phyloP scores from a whole-genome alignment of 2,329 filamentous ascomycete genomes.

The Ophiostoma tasmaniense region DNA sequence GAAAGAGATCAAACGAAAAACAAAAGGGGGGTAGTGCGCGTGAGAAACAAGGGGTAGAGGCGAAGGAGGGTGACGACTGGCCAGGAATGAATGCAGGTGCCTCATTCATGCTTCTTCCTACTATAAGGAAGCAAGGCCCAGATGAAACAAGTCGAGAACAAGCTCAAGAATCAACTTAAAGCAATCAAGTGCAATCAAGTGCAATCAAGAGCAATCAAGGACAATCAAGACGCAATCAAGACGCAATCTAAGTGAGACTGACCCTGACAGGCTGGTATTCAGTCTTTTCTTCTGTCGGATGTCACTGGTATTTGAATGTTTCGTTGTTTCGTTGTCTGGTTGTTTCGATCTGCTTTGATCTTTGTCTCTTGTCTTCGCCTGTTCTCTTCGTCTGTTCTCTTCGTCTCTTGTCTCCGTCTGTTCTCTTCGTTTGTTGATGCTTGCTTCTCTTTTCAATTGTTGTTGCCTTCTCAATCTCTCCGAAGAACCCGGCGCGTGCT shows the following conservation, averaged over 20 bases:
- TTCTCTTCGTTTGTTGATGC: background rate
- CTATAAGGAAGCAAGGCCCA: background rate
- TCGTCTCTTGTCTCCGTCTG: background rate
- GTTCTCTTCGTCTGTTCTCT: background rate
- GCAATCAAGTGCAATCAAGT: background rate
- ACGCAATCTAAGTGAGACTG: background rate
- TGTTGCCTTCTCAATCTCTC: background rate
- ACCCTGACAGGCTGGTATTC: background rate
- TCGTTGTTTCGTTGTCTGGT: background rate
- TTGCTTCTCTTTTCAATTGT: background rate
- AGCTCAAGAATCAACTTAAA: background rate
- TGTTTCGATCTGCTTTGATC: background rate
- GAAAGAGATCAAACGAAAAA: background rate
- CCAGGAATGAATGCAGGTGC: background rate
- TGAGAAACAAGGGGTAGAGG: constrained; percentile 1
- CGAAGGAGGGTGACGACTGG: background rate
- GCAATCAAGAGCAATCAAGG: background rate
- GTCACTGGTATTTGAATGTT: background rate
- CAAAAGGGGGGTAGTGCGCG: background rate
- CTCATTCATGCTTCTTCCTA: background rate
- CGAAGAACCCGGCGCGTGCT: background rate
- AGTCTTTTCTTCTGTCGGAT: background rate
- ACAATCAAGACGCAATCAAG: too few relatives aligned
- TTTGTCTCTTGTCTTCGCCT: background rate
- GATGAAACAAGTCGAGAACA: background rate